Evolutionary conservation across 106 monocot species (phyloP), one percentile per base, ranked within the genome.

Genomic region (Agapanthus africanus): DNA sequence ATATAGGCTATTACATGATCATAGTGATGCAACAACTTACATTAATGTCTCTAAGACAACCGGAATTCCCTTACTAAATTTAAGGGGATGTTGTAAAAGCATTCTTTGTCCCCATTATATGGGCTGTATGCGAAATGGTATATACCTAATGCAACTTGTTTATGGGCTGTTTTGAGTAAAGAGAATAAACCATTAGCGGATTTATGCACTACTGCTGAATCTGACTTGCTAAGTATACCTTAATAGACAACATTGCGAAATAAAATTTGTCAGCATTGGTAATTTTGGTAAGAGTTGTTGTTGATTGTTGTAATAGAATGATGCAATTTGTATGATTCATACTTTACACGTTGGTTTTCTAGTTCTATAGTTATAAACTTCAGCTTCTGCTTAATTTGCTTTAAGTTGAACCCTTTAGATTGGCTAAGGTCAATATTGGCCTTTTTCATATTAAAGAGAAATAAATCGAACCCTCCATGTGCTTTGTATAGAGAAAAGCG

Each of bases 401-500:
- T 66, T 14, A 66, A 25, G 26, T 40, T 40, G 30, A 40, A 2
- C 5, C 6, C 3, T 15, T 3, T 19, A 47, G 46, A 3, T 19
- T 47, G 5, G 46, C 19, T 15, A 47, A 47, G 19, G 19, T 47
- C 0, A 3, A 15, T 47, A 15, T 15, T 47, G 13, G 13, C 19
- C 13, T 2, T 47, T 13, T 13, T 47, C 19, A 19, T 15, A 47
- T 13, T 19, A 47, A 13, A 13, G 13, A 47, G 19, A 15, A 19
- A 47, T 19, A 47, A 47, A 15, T 47, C 46, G 13, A 15, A 66
- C n/a, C 16, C 6, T 61, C 22, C 19, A 47, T 47, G 15, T 67
- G 25, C 25, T 30, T 75, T 60, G 6, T 60, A 18, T 42, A 91
- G 90, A 71, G 65, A 67, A 86, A 79, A 84, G 89, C 89, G 8